Percentiles rank a stretch among this genome's conserved stretches.
These are phyloP conservation scores for Neoboletus subvelutipes DNA, from an alignment of 768 basidiomycete species.

Conservation along the genomic window DNA sequence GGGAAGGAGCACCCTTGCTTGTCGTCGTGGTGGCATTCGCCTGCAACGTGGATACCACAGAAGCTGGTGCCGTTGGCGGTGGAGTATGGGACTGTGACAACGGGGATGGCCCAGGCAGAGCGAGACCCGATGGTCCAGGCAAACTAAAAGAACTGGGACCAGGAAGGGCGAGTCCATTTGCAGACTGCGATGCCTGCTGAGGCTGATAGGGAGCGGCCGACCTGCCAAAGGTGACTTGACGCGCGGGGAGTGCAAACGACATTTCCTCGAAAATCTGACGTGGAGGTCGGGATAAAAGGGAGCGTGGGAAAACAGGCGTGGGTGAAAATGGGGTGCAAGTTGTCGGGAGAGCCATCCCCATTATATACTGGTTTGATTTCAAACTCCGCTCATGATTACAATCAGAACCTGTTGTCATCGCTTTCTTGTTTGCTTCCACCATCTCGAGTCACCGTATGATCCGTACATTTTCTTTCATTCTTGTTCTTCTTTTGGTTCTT, in stretches of 20 bases:
- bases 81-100: constrained; percentile 44
- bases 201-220: constrained; percentile 48
- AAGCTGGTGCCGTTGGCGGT: constrained; percentile 23
- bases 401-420: constrained; percentile 5
- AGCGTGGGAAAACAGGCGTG: constrained; percentile 31
- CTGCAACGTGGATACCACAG: constrained; percentile 15
- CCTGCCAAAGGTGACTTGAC: constrained; percentile 76
- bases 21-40: constrained; percentile 33
- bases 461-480: constrained; percentile 2
- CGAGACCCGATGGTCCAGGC: constrained; percentile 42
- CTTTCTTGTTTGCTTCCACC: constrained; percentile 30
- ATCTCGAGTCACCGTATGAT: constrained; percentile 12
- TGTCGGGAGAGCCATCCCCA: constrained; percentile 8
- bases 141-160: constrained; percentile 46
- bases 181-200: constrained; percentile 40
- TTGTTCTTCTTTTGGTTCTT: neutral
- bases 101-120: constrained; percentile 57
- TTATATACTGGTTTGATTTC: constrained; percentile 31
- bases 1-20: constrained; percentile 33
- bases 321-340: constrained; percentile 23
- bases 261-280: constrained; percentile 27
- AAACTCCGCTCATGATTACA: constrained; percentile 33
- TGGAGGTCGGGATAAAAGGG: constrained; percentile 22
- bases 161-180: constrained; percentile 59
- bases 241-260: constrained; percentile 72